Evolutionary conservation across 805 yeast genomes (phyloP), one percentile per base, ranked within the genome.

Genomic region (Wickerhamomyces rabaulensis): DNA sequence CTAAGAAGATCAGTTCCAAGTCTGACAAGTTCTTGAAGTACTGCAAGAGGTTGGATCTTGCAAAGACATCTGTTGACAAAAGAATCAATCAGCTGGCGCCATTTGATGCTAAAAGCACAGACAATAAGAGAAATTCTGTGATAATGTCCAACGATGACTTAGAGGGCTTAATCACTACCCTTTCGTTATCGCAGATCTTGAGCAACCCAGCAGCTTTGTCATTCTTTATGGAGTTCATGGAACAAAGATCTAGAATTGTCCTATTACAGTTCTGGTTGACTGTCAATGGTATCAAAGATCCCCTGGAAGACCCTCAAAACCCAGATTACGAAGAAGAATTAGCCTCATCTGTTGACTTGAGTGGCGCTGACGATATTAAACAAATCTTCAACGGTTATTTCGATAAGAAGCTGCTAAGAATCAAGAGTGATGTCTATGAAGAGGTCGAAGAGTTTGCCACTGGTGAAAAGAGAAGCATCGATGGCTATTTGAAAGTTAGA

Each of bases 211-310:
- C 73, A 0, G 71, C 77, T 7, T 57, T 78, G 6, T 64, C 77
- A 1, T 73, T 68, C 41, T 80, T 80, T 49, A 73, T 68, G 67
- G 79, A 74, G 43, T 80, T 73, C 52, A 77, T 80, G 83, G 79
- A 76, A 27, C 73, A 71, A 42, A 57, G 79, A 17, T 62, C 68
- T 4, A 62, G 78, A 41, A 63, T 72, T 1, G 65, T 64, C 0
- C 58, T 81, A 25, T 57, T 88, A 4, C 82, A 81, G 39, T 80
- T 79, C 50, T 86, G 90, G 88, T 60, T 76, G 5, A 74, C 78
- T 2, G 83, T 88, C 3, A 85, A 87, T 50, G 70, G 76, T 0
- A 73, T 87, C 35, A 79, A 80, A 54, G 85, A 85, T 42, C 96
- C 97, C 0, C 62, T 90, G 16, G 85, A 76, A 47, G 68, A 68